A percentile compares a stretch with the other conserved stretches of the same genome.
These are phyloP conservation scores for Porcisia deanei DNA, from an alignment of 208 protist genomes.

Conservation along the genomic window DNA sequence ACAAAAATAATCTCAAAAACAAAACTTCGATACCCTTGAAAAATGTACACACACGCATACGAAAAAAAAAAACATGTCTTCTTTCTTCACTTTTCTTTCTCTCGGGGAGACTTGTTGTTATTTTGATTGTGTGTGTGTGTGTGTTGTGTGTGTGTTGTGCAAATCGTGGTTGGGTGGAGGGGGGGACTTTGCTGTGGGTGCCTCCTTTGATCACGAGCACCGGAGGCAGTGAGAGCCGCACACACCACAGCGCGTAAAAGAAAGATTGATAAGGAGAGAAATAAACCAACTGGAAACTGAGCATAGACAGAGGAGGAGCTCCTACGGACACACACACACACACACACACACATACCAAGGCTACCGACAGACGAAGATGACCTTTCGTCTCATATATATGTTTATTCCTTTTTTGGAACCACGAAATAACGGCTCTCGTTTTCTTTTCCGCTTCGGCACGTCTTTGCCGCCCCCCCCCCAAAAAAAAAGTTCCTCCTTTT, in stretches of 20 bases:
- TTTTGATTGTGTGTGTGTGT: too few species aligned
- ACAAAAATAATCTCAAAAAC: too few species aligned
- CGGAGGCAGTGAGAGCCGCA: too few species aligned
- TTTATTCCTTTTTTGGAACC: neutral
- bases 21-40: too few species aligned
- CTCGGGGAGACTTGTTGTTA: too few species aligned
- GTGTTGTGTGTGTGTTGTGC: too few species aligned
- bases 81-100: too few species aligned
- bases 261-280: neutral
- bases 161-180: too few species aligned
- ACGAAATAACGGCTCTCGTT: neutral
- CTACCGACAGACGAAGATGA: neutral
- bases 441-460: neutral
- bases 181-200: too few species aligned
- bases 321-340: neutral
- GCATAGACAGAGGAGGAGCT: neutral
- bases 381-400: neutral
- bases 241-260: neutral
- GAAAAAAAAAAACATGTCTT: too few species aligned
- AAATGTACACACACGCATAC: too few species aligned
- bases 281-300: neutral
- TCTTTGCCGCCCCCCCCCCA: neutral
- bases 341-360: neutral
- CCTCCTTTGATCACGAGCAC: too few species aligned
- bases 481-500: neutral